These are phyloP conservation scores for Stagonosporopsis cucurbitacearum DNA, from an alignment of 2,329 filamentous ascomycete genomes.

Conservation along the genomic window DNA sequence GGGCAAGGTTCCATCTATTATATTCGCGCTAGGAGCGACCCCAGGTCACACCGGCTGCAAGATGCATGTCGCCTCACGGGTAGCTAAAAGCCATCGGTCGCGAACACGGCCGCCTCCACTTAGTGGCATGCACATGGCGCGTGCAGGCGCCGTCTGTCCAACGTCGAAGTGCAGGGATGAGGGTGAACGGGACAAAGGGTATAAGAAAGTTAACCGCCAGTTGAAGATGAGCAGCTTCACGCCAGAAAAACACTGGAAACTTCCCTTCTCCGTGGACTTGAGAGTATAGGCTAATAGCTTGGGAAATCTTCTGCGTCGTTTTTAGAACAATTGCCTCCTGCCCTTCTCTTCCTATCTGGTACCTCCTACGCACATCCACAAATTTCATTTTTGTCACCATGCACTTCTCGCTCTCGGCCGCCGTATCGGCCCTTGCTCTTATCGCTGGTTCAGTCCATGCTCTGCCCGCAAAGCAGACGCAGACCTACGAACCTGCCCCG, in stretches of 20 bases:
- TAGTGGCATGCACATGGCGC: constrained; percentile 40
- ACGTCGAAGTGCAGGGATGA: constrained; percentile 34
- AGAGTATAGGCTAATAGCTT: constrained; percentile 7
- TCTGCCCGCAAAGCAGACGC: constrained; percentile 18
- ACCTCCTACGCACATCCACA: background rate
- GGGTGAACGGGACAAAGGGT: constrained; percentile 25
- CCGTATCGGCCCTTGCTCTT: constrained; percentile 28
- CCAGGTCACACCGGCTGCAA: constrained; percentile 22
- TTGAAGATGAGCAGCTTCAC: constrained; percentile 10
- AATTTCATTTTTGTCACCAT: constrained; percentile 26
- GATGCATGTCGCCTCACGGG: constrained; percentile 23
- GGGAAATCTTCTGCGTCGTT: constrained; percentile 5
- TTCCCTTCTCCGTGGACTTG: constrained; percentile 19
- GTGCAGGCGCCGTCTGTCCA: constrained; percentile 38
- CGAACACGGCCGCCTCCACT: constrained; percentile 29
- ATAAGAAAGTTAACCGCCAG: constrained; percentile 39
- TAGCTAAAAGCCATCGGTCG: constrained; percentile 24
- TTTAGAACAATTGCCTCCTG: background rate
- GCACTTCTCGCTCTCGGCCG: constrained; percentile 38
- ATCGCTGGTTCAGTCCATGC: constrained; percentile 28
- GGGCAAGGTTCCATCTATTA: constrained; percentile 34
- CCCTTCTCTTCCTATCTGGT: background rate
- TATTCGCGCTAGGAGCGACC: constrained; percentile 39
- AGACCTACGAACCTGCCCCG: constrained; percentile 23
- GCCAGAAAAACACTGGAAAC: constrained; percentile 27